These are phyloP conservation scores for Alternaria dauci DNA, from an alignment of 2,329 filamentous ascomycete species.

Conservation along the genomic window DNA sequence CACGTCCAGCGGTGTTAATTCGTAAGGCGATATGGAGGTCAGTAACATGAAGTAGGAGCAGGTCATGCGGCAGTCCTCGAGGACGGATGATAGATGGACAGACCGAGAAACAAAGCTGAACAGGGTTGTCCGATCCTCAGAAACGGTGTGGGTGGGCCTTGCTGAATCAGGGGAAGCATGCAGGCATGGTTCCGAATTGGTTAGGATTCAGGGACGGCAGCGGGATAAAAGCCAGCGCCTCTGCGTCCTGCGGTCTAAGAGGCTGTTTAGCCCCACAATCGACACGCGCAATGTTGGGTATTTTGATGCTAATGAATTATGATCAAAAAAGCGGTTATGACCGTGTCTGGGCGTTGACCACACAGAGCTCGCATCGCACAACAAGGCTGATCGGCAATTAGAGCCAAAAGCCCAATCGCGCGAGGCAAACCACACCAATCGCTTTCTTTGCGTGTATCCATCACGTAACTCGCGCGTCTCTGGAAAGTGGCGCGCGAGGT, in stretches of 20 bases:
- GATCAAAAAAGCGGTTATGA: constrained; percentile 25
- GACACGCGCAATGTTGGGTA: constrained; percentile 47
- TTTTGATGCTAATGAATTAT: constrained; percentile 34
- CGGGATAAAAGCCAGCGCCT: constrained; percentile 41
- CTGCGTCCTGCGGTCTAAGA: constrained; percentile 37
- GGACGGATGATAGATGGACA: constrained; percentile 31
- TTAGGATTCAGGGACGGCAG: constrained; percentile 43
- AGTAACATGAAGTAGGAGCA: constrained; percentile 37
- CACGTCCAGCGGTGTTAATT: constrained; percentile 26
- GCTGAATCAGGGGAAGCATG: constrained; percentile 42
- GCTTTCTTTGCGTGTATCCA: constrained; percentile 18
- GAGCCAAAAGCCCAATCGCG: constrained; percentile 25
- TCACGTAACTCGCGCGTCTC: constrained; percentile 45
- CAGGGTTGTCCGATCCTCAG: constrained; percentile 41
- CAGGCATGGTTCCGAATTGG: constrained; percentile 47
- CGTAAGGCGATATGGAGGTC: constrained; percentile 27
- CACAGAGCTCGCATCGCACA: constrained; percentile 20
- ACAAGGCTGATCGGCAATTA: constrained; percentile 32
- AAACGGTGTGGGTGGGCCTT: constrained; percentile 33
- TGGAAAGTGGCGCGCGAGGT: constrained; percentile 42
- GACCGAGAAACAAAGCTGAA: constrained; percentile 36
- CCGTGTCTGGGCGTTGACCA: constrained; percentile 17
- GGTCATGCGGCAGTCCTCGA: constrained; percentile 25
- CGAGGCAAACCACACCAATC: constrained; percentile 31
- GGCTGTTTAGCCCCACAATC: constrained; percentile 37